phyloP scores from a whole-genome alignment of 2,329 filamentous ascomycete genomes.

The Fusarium sp. region DNA sequence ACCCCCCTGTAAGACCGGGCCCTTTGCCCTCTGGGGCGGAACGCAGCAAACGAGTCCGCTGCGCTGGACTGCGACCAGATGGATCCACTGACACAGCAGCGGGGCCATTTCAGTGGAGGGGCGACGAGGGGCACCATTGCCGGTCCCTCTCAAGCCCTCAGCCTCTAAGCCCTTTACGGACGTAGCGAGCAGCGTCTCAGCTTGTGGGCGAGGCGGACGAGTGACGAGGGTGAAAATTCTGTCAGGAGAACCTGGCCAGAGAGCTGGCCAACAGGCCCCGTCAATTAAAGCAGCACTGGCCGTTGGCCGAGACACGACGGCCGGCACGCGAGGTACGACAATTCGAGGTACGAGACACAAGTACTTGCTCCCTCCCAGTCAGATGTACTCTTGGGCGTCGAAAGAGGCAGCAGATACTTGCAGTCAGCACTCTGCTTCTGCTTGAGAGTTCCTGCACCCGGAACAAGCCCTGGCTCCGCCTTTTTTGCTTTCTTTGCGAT shows the following conservation, averaged over 20 bases:
- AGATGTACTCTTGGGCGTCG: slow-evolving; percentile 30
- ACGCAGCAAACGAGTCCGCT: slow-evolving; percentile 20
- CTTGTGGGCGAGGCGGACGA: slow-evolving; percentile 40
- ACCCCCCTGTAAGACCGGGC: slow-evolving; percentile 26
- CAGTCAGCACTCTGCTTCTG: slow-evolving; percentile 12
- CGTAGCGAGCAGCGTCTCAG: slow-evolving; percentile 38
- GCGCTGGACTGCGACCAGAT: slow-evolving; percentile 25
- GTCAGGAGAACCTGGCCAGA: slow-evolving; percentile 47
- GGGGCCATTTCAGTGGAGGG: slow-evolving; percentile 44
- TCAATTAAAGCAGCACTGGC: slow-evolving; percentile 41
- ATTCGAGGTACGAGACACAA: slow-evolving; percentile 12
- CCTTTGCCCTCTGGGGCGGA: slow-evolving; percentile 19
- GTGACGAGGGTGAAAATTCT: slow-evolving; percentile 48
- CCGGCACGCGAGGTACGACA: slow-evolving; percentile 24
- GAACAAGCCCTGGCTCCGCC: slow-evolving; percentile 33
- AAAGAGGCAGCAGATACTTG: slow-evolving; percentile 27
- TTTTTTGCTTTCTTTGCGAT: slow-evolving; percentile 32
- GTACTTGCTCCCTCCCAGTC: neutral
- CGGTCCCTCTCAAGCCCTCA: slow-evolving; percentile 22
- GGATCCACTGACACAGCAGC: slow-evolving; percentile 40
- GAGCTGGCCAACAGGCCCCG: slow-evolving; percentile 22
- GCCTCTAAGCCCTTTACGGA: slow-evolving; percentile 40
- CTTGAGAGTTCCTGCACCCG: slow-evolving; percentile 23
- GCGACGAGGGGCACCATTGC: slow-evolving; percentile 37
- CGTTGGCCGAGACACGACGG: slow-evolving; percentile 40